Conservation (phyloP, 1,284 basidiomycete genomes). For the Leccinum griseonigrum region DNA sequence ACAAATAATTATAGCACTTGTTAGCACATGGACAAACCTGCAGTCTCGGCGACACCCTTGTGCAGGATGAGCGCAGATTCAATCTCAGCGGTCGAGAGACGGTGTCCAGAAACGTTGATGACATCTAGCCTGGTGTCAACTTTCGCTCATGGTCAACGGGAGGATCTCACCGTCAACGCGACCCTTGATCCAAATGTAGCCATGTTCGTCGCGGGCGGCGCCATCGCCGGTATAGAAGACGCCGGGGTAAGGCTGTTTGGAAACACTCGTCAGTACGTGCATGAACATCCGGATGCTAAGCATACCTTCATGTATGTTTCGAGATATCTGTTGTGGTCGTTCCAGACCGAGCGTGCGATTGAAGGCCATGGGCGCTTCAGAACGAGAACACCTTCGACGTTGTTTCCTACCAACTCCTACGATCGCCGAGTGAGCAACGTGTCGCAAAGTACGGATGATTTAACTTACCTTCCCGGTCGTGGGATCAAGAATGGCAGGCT, state of each 20-base stretch:
- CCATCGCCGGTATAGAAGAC: slow-evolving; percentile 97
- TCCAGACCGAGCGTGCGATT: slow-evolving; percentile 92
- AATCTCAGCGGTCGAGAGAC: slow-evolving; percentile 96
- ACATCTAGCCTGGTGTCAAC: slow-evolving; percentile 53
- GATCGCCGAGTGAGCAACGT: background rate
- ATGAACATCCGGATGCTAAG: background rate
- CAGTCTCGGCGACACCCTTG: slow-evolving; percentile 94
- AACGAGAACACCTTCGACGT: slow-evolving; percentile 90
- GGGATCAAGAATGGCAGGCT: slow-evolving; percentile 87
- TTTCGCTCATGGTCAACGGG: slow-evolving; percentile 4
- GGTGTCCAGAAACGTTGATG: slow-evolving; percentile 95
- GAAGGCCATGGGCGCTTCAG: slow-evolving; percentile 93
- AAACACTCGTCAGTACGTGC: slow-evolving; percentile 3
- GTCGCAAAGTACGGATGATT: slow-evolving; percentile 1
- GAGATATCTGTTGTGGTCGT: slow-evolving; percentile 88
- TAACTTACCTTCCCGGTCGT: slow-evolving; percentile 55
- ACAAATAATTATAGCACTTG: background rate
- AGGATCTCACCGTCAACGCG: slow-evolving; percentile 83
- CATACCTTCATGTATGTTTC: slow-evolving; percentile 89
- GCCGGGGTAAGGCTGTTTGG: slow-evolving; percentile 70
- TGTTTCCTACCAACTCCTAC: slow-evolving; percentile 74
- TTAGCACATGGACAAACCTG: slow-evolving; percentile 41
- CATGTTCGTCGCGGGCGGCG: slow-evolving; percentile 90
- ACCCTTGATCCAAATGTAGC: slow-evolving; percentile 99
- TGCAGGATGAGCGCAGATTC: slow-evolving; percentile 95